A percentile compares a stretch with the other conserved stretches of the same genome.
Evolutionary conservation across 2,329 filamentous ascomycete genomes (phyloP).

Genomic region (Talaromyces sp.): DNA sequence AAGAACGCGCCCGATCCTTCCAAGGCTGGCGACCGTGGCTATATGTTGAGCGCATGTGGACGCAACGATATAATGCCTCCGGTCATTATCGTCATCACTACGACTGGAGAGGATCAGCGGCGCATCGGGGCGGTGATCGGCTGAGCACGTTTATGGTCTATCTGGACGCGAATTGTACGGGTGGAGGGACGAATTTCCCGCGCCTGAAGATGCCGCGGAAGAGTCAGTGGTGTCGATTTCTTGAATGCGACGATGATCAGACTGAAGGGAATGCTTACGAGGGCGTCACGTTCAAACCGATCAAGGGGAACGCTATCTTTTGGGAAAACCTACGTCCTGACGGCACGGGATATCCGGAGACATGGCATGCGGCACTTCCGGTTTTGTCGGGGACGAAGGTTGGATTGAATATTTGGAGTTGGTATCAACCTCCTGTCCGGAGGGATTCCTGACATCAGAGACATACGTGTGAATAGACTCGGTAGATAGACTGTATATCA

Average conservation of each 20-base stretch:
- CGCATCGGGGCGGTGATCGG: conserved; percentile 36
- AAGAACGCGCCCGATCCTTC: conserved; percentile 55
- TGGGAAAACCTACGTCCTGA: conserved; percentile 59
- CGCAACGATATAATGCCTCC: conserved; percentile 55
- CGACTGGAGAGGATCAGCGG: conserved; percentile 51
- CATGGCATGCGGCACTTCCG: conserved; percentile 59
- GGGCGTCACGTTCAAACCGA: conserved; percentile 57
- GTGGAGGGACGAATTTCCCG: conserved; percentile 61
- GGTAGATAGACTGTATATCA: neutral
- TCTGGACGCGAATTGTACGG: conserved; percentile 50
- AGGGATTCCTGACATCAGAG: neutral
- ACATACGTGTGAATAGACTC: neutral
- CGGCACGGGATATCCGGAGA: conserved; percentile 56
- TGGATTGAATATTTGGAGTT: conserved; percentile 63
- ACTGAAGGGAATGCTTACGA: conserved; percentile 18
- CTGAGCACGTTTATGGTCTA: conserved; percentile 62
- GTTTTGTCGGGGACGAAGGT: conserved; percentile 56
- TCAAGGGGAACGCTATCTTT: conserved; percentile 57
- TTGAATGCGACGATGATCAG: conserved; percentile 49
- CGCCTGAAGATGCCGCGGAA: conserved; percentile 44
- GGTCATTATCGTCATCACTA: conserved; percentile 60
- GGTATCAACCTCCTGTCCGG: conserved; percentile 47
- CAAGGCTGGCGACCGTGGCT: conserved; percentile 59
- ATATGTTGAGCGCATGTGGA: conserved; percentile 59
- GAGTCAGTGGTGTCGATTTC: conserved; percentile 53